phyloP scores from a whole-genome alignment of 2,329 filamentous ascomycete species.

The Penicillium sclerotiorum region DNA sequence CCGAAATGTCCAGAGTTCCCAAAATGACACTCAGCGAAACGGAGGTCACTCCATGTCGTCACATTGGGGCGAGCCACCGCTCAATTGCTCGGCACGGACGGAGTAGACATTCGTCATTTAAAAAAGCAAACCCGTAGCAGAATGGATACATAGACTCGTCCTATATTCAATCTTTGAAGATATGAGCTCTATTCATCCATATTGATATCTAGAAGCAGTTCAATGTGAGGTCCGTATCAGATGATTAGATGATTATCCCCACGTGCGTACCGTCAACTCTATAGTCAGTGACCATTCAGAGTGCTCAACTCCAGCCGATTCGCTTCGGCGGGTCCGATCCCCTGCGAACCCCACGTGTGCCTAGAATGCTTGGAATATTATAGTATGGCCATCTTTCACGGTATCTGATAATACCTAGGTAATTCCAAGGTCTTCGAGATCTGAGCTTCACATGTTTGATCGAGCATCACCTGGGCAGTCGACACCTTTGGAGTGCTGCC shows the following conservation, averaged over 20 bases:
- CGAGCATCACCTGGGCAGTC: too few relatives aligned
- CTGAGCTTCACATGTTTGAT: too few relatives aligned
- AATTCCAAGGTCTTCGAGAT: too few relatives aligned
- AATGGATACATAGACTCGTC: too few relatives aligned
- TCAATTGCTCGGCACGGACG: not conserved
- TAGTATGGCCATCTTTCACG: too few relatives aligned
- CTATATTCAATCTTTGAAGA: too few relatives aligned
- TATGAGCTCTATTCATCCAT: too few relatives aligned
- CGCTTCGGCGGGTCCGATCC: conserved; percentile 21
- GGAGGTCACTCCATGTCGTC: not conserved
- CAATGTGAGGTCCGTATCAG: not conserved
- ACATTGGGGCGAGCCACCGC: not conserved
- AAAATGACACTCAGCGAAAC: not conserved
- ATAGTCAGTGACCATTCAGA: conserved; percentile 14
- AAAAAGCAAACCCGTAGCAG: not conserved
- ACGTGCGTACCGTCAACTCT: conserved; percentile 14
- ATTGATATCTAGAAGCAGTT: not conserved
- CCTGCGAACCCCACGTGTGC: conserved; percentile 34
- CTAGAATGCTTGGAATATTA: too few relatives aligned
- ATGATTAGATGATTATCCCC: not conserved
- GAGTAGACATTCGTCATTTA: not conserved
- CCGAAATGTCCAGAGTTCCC: not conserved
- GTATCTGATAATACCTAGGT: too few relatives aligned
- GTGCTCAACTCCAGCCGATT: conserved; percentile 5
- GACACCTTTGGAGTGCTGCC: too few relatives aligned